Evolutionary conservation across 2,329 filamentous ascomycete species (phyloP).

Genomic region (Sarocladiaceae sp.): DNA sequence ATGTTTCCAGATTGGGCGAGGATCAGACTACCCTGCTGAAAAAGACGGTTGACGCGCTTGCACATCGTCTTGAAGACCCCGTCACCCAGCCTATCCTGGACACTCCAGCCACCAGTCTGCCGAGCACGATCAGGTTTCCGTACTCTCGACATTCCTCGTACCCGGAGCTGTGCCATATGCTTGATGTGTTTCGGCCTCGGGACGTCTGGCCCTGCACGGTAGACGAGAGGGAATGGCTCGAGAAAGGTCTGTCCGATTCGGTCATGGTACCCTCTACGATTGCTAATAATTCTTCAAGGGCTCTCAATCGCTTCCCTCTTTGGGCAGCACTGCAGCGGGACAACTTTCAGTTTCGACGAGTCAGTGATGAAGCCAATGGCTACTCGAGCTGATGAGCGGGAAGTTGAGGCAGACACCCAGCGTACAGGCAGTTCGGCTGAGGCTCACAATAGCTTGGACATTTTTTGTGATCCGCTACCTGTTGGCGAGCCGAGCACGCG

Average conservation of each 20-base stretch:
- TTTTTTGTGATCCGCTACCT: no score
- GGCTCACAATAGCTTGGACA: no score
- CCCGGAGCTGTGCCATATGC: conserved; percentile 65
- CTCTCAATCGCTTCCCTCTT: conserved; percentile 66
- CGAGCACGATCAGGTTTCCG: conserved; percentile 56
- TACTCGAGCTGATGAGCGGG: neutral
- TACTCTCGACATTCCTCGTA: conserved; percentile 90
- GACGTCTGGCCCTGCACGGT: conserved; percentile 83
- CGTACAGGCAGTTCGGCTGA: neutral
- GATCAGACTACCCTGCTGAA: neutral
- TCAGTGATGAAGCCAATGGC: neutral
- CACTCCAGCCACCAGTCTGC: conserved; percentile 19
- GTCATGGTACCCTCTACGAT: neutral
- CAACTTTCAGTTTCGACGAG: conserved; percentile 58
- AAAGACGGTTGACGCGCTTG: conserved; percentile 11
- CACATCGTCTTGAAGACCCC: conserved; percentile 1
- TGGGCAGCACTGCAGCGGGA: conserved; percentile 57
- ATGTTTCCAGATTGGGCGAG: neutral
- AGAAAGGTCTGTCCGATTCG: conserved; percentile 31
- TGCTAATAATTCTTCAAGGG: conserved; percentile 18
- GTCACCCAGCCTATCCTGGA: neutral
- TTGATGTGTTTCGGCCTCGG: conserved; percentile 60
- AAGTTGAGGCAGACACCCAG: neutral
- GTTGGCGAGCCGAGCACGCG: no score
- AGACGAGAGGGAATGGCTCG: conserved; percentile 54